phyloP scores from a whole-genome alignment of 2,329 filamentous ascomycete species.

The Cercospora canescens region DNA sequence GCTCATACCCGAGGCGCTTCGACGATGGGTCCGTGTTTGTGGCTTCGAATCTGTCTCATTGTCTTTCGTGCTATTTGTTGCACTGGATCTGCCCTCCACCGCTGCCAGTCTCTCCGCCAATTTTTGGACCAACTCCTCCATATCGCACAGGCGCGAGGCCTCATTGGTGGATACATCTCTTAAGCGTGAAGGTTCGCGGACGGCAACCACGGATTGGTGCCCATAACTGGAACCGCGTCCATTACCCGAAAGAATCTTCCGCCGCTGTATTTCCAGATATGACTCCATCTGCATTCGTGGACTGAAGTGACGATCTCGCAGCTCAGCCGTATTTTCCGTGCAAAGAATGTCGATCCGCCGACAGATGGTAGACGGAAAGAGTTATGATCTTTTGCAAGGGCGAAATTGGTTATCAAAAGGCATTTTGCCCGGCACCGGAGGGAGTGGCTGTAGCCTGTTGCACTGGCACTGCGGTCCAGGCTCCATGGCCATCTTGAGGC shows the following conservation, averaged over 20 bases:
- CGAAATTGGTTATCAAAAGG: background rate
- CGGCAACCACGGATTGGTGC: constrained; percentile 12
- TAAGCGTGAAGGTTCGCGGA: constrained; percentile 13
- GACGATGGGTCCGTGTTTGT: constrained; percentile 9
- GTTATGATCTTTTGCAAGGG: background rate
- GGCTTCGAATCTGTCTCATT: background rate
- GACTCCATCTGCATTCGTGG: constrained; percentile 10
- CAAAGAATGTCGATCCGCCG: background rate
- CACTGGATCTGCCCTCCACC: constrained; percentile 9
- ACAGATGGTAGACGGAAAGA: background rate
- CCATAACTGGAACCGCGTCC: constrained; percentile 5
- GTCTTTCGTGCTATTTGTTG: constrained; percentile 2
- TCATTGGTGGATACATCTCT: constrained; percentile 6
- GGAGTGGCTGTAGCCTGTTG: background rate
- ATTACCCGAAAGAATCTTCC: constrained; percentile 15
- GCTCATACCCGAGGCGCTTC: constrained; percentile 11
- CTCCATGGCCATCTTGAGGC: background rate
- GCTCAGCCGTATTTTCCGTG: background rate
- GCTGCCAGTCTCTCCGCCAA: constrained; percentile 13
- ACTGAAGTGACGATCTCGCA: background rate
- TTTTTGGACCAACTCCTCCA: constrained; percentile 17
- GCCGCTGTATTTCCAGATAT: constrained; percentile 16
- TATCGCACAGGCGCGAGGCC: background rate
- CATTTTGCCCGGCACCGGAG: background rate
- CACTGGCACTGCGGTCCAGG: background rate